These are phyloP conservation scores for Xylariaceae sp. DNA, from an alignment of 2,329 filamentous ascomycete genomes.

Conservation along the genomic window DNA sequence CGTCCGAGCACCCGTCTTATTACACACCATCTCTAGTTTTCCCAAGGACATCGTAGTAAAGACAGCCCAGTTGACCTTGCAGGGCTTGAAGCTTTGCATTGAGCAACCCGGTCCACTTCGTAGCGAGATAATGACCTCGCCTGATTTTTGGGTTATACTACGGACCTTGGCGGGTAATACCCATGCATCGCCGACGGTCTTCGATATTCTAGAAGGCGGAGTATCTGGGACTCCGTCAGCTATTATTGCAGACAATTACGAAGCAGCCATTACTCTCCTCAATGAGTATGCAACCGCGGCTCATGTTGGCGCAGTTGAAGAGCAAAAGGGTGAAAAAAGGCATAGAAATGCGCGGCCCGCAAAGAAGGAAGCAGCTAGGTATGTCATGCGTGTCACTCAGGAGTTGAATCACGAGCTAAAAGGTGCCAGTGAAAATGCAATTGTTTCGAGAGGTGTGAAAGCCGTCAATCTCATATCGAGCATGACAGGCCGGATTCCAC, in stretches of 20 bases:
- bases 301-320: constrained; percentile 65
- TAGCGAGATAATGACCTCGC: constrained; percentile 92
- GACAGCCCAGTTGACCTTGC: constrained; percentile 71
- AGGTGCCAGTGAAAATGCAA: constrained; percentile 59
- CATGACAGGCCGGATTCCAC: constrained; percentile 77
- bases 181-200: constrained; percentile 74
- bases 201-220: constrained; percentile 80
- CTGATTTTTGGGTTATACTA: constrained; percentile 94
- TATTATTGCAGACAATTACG: constrained; percentile 94
- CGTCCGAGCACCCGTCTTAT: constrained; percentile 83
- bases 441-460: constrained; percentile 74
- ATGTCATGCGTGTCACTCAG: constrained; percentile 26
- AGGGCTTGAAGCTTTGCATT: constrained; percentile 78
- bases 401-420: background rate
- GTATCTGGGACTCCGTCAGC: constrained; percentile 72
- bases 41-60: constrained; percentile 73
- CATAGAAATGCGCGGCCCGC: constrained; percentile 39
- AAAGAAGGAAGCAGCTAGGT: constrained; percentile 58
- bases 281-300: constrained; percentile 88
- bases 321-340: constrained; percentile 63
- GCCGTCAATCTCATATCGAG: constrained; percentile 79
- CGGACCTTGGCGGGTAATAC: constrained; percentile 68
- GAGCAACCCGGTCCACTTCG: constrained; percentile 73
- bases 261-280: constrained; percentile 77
- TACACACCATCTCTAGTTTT: constrained; percentile 89